Conservation (phyloP, 2,329 filamentous ascomycete species). For the Cladosporium halotolerans region DNA sequence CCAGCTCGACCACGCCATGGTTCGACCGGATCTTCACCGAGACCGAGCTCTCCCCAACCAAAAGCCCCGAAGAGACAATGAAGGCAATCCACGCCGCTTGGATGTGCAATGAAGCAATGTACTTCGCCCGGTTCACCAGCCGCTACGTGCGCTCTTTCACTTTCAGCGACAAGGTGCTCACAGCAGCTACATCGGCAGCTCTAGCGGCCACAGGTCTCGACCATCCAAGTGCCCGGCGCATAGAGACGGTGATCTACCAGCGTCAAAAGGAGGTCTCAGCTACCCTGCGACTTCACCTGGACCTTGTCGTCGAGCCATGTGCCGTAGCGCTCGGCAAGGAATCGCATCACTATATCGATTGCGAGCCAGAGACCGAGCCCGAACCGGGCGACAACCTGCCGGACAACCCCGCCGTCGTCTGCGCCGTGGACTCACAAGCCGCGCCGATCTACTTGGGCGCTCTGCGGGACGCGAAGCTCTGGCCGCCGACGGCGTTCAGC, state of each 20-base stretch:
- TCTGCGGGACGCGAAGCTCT: slow-evolving; percentile 23
- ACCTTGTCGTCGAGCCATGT: slow-evolving; percentile 22
- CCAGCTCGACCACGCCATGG: slow-evolving; percentile 20
- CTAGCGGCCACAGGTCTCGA: background rate
- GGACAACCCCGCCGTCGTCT: slow-evolving; percentile 10
- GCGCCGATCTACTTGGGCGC: slow-evolving; percentile 20
- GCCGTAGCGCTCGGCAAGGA: slow-evolving; percentile 20
- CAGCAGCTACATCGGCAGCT: background rate
- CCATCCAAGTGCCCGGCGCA: background rate
- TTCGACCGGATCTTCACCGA: slow-evolving; percentile 25
- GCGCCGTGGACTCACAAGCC: slow-evolving; percentile 20
- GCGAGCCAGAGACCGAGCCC: slow-evolving; percentile 22
- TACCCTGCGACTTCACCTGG: slow-evolving; percentile 20
- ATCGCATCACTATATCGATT: slow-evolving; percentile 24
- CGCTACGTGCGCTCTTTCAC: slow-evolving; percentile 18
- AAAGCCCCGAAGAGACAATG: slow-evolving; percentile 10
- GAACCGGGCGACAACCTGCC: slow-evolving; percentile 4
- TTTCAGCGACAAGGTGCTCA: background rate
- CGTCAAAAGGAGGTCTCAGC: slow-evolving; percentile 8
- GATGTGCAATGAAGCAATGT: slow-evolving; percentile 24
- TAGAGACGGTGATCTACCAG: background rate
- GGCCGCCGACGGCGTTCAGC: slow-evolving; percentile 23
- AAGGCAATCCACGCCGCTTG: slow-evolving; percentile 22
- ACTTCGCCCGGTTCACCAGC: slow-evolving; percentile 25
- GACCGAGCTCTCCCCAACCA: slow-evolving; percentile 5